These are phyloP conservation scores for Cryptococcus sp. DNA, from an alignment of 1,284 basidiomycete species.

Conservation along the genomic window DNA sequence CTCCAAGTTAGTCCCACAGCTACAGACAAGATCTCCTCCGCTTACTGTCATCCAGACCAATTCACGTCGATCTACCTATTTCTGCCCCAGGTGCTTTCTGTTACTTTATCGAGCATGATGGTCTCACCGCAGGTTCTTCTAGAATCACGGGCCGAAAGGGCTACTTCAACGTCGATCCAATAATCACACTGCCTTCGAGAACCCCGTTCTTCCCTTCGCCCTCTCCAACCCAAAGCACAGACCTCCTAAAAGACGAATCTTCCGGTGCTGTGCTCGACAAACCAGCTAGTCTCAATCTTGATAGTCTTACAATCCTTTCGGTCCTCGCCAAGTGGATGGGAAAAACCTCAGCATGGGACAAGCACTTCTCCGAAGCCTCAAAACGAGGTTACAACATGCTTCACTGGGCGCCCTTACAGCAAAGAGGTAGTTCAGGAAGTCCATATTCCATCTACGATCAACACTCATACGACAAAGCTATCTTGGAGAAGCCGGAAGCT, in stretches of 20 bases:
- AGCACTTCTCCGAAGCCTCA: slow-evolving; percentile 72
- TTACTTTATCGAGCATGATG: slow-evolving; percentile 87
- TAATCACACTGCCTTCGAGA: slow-evolving; percentile 68
- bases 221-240: slow-evolving; percentile 7
- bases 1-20: slow-evolving; percentile 54
- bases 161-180: slow-evolving; percentile 92
- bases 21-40: background rate
- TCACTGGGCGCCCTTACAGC: slow-evolving; percentile 89
- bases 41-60: slow-evolving; percentile 58
- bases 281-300: slow-evolving; percentile 58
- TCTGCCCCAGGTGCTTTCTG: slow-evolving; percentile 90
- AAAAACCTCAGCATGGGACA: slow-evolving; percentile 65
- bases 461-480: slow-evolving; percentile 66
- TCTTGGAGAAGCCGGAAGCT: slow-evolving; percentile 58
- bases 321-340: slow-evolving; percentile 98
- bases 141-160: slow-evolving; percentile 75
- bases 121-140: slow-evolving; percentile 16
- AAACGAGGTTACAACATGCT: slow-evolving; percentile 92
- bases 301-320: slow-evolving; percentile 79
- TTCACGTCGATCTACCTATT: slow-evolving; percentile 87
- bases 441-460: slow-evolving; percentile 91
- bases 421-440: slow-evolving; percentile 77
- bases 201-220: slow-evolving; percentile 58
- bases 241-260: slow-evolving; percentile 51
- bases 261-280: slow-evolving; percentile 52